A percentile compares a stretch with the other conserved stretches of the same genome.
phyloP scores from a whole-genome alignment of 1,284 basidiomycete genomes.

The Fistulinella staudtii region DNA sequence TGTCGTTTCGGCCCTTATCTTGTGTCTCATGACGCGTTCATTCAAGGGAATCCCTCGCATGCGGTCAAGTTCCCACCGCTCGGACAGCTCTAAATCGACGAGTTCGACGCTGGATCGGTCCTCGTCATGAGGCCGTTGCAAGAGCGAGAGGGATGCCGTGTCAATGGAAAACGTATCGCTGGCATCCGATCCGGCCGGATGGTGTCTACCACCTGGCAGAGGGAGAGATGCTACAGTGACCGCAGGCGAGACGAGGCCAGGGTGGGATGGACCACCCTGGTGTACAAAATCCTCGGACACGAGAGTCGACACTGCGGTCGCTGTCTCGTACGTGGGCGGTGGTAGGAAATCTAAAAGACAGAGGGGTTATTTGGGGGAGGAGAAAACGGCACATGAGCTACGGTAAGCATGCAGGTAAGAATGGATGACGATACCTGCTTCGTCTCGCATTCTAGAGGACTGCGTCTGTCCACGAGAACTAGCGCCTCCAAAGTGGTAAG shows the following conservation, averaged over 20 bases:
- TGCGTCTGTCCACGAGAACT: constrained; percentile 25
- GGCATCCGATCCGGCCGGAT: constrained; percentile 17
- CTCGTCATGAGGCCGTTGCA: constrained; percentile 19
- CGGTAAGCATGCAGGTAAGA: neutral
- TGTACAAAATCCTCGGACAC: constrained; percentile 31
- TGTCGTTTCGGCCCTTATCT: constrained; percentile 11
- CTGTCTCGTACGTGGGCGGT: constrained; percentile 30
- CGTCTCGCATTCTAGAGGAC: constrained; percentile 26
- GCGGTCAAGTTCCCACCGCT: constrained; percentile 33
- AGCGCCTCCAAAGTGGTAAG: constrained; percentile 30
- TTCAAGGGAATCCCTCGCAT: constrained; percentile 26
- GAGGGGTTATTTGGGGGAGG: neutral
- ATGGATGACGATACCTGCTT: constrained; percentile 21
- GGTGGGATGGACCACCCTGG: constrained; percentile 23
- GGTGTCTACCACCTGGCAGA: constrained; percentile 8
- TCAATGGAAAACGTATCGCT: constrained; percentile 26
- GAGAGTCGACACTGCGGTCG: constrained; percentile 30
- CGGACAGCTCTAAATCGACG: constrained; percentile 30
- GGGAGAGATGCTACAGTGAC: constrained; percentile 28
- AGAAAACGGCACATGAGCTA: constrained; percentile 1
- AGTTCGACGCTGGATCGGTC: constrained; percentile 30
- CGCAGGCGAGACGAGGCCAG: constrained; percentile 22
- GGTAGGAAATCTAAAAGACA: constrained; percentile 26
- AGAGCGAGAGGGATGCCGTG: constrained; percentile 10
- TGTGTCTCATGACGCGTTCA: constrained; percentile 29